Evolutionary conservation across 768 basidiomycete genomes (phyloP).

Genomic region (Baorangia bicolor): DNA sequence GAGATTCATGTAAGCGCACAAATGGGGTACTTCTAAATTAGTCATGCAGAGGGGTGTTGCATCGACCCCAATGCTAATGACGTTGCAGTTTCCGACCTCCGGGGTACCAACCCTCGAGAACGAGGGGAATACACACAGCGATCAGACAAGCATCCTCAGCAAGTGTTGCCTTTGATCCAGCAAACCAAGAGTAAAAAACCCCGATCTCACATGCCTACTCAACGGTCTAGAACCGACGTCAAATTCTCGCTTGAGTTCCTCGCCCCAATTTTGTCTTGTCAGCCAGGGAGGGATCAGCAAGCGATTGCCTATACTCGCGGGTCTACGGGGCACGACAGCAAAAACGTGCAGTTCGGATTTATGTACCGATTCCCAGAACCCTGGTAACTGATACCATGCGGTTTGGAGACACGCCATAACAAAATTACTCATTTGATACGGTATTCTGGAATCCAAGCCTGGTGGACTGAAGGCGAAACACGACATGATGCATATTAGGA

Average conservation of each 20-base stretch:
- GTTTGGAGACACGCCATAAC: constrained; percentile 22
- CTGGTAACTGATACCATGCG: constrained; percentile 30
- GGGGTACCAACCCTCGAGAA: constrained; percentile 17
- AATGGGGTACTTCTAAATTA: constrained; percentile 17
- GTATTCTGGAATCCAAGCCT: constrained; percentile 11
- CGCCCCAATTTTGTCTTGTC: constrained; percentile 26
- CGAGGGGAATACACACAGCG: constrained; percentile 9
- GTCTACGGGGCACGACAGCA: constrained; percentile 18
- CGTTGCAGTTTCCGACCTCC: constrained; percentile 10
- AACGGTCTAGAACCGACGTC: constrained; percentile 28
- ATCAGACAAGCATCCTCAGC: constrained; percentile 5
- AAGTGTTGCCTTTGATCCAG: constrained; percentile 3
- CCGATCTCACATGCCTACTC: constrained; percentile 15
- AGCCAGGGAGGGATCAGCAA: constrained; percentile 21
- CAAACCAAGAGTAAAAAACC: constrained; percentile 3
- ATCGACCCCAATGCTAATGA: constrained; percentile 18
- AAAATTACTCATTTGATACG: constrained; percentile 15
- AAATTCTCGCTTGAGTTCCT: constrained; percentile 27
- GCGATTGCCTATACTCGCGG: constrained; percentile 16
- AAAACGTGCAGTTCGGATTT: constrained; percentile 22
- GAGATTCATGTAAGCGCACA: constrained; percentile 7
- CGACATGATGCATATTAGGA: constrained; percentile 24
- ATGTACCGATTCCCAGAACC: constrained; percentile 24
- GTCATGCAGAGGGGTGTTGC: constrained; percentile 11
- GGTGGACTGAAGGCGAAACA: constrained; percentile 23